Evolutionary conservation across 345 rosid genomes (phyloP).

Genomic region (Boechera divaricarpa): DNA sequence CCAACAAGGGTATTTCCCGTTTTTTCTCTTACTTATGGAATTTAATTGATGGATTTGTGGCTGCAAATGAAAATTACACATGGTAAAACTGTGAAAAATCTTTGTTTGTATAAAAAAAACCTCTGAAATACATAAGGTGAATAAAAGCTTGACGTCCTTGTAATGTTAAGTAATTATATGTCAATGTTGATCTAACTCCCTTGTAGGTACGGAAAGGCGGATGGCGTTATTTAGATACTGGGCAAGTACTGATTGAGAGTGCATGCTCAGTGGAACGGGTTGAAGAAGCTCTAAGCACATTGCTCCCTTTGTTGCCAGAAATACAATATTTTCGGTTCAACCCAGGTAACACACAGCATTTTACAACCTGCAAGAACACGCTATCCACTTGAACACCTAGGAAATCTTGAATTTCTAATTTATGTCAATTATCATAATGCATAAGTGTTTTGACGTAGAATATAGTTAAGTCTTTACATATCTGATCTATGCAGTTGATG

Average conservation of each 20-base stretch:
- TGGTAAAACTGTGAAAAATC: constrained; percentile 9
- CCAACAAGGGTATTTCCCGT: constrained; percentile 78
- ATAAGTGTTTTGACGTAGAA: background rate
- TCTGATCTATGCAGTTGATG: constrained; percentile 70
- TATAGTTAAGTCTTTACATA: constrained; percentile 24
- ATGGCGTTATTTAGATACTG: constrained; percentile 98
- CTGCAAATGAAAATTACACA: background rate
- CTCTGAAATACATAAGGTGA: background rate
- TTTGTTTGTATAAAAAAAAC: constrained; percentile 7
- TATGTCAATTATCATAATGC: background rate
- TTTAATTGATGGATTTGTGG: constrained; percentile 2
- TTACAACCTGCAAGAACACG: constrained; percentile 26
- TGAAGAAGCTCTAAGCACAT: constrained; percentile 93
- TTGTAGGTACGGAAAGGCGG: constrained; percentile 90
- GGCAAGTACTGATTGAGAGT: constrained; percentile 98
- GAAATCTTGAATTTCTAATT: background rate
- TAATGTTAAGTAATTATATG: constrained; percentile 20
- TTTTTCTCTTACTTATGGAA: constrained; percentile 19
- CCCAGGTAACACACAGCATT: constrained; percentile 63
- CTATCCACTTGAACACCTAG: constrained; percentile 12
- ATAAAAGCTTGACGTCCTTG: background rate
- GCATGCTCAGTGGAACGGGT: constrained; percentile 98
- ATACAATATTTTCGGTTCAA: constrained; percentile 91
- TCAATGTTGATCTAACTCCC: constrained; percentile 18
- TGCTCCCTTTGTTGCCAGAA: constrained; percentile 95